Evolutionary conservation across 768 basidiomycete species (phyloP), one percentile per base, ranked within the genome.

Genomic region (Phlebiopsis gigantea): DNA sequence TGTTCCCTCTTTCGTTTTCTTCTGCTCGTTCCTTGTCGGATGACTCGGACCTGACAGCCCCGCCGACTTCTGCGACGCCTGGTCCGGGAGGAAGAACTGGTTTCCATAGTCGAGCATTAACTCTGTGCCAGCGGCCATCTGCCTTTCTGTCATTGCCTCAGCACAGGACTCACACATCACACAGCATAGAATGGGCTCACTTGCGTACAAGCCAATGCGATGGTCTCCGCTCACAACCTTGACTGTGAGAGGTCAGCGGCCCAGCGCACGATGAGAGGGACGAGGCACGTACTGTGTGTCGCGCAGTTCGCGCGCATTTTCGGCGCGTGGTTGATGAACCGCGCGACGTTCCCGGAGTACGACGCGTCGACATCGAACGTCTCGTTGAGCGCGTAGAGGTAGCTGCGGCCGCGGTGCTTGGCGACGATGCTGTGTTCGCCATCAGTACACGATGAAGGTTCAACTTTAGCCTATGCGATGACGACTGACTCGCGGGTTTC

Each of bases 301-400:
- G 58, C 49, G 57, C 79, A 80, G 62, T 85, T 88, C 2, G 70
- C 65, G 17, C 45, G 60, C 49, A 57, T 57, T 30, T 49, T 31
- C 47, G 46, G 61, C 21, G 72, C 70, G 56, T 90, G 88, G 62
- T 91, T 87, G 53, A 90, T 81, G 61, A 82, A 89, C 14, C 87
- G 75, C n/a, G 85, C 74, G 41, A 76, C 73, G 56, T 89, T 89
- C 4, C 85, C 87, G 0, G 72, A 77, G 31, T 71, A 74, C 17
- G 76, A 68, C 28, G 80, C 72, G 64, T 90, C 88, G n/a, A 88
- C 62, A 7, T 75, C 71, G 26, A 77, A 62, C 0, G 68, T 66
- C 0, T 65, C 43, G 60, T 84, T 79, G 49, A 90, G 65, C 19
- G 71, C 72, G 57, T 87, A 90, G 8, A 83, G 74, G 59, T 91